Conservation (phyloP, 768 basidiomycete genomes). For the Trametes villosa region DNA sequence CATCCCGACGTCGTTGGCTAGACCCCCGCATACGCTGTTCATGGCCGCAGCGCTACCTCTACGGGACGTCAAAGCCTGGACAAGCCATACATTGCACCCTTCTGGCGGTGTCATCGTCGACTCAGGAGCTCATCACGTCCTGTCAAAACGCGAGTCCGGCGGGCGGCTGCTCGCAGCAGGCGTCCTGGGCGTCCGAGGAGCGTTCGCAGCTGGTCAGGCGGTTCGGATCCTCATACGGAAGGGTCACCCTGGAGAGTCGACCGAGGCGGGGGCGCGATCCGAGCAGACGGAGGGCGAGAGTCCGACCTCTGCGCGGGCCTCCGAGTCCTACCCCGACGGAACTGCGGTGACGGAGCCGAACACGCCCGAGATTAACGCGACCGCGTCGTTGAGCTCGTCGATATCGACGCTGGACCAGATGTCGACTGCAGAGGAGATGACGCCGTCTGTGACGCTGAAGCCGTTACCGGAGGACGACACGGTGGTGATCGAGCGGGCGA, state of each 20-base stretch:
- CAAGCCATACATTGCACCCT: constrained; percentile 90
- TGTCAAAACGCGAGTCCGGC: constrained; percentile 85
- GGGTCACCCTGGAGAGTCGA: constrained; percentile 31
- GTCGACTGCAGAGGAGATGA: constrained; percentile 26
- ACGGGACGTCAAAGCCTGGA: constrained; percentile 93
- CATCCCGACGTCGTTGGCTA: not conserved
- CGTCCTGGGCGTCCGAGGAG: constrained; percentile 83
- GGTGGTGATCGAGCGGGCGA: constrained; percentile 28
- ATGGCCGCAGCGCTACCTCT: constrained; percentile 71
- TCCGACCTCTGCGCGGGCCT: constrained; percentile 32
- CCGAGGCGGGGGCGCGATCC: constrained; percentile 13
- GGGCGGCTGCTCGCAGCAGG: constrained; percentile 92
- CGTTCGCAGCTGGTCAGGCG: constrained; percentile 93
- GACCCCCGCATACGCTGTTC: constrained; percentile 89
- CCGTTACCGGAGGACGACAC: constrained; percentile 34
- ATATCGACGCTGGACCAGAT: constrained; percentile 46
- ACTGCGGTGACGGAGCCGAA: constrained; percentile 54
- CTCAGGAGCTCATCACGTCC: constrained; percentile 83
- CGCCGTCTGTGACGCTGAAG: constrained; percentile 26
- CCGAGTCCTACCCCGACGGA: constrained; percentile 46
- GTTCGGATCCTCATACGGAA: constrained; percentile 76
- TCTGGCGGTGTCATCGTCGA: constrained; percentile 90
- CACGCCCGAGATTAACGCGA: constrained; percentile 54
- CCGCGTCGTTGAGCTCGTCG: constrained; percentile 48
- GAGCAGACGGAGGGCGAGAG: constrained; percentile 32